Evolutionary conservation across 2,329 filamentous ascomycete genomes (phyloP).

Genomic region (Periconia sp.): DNA sequence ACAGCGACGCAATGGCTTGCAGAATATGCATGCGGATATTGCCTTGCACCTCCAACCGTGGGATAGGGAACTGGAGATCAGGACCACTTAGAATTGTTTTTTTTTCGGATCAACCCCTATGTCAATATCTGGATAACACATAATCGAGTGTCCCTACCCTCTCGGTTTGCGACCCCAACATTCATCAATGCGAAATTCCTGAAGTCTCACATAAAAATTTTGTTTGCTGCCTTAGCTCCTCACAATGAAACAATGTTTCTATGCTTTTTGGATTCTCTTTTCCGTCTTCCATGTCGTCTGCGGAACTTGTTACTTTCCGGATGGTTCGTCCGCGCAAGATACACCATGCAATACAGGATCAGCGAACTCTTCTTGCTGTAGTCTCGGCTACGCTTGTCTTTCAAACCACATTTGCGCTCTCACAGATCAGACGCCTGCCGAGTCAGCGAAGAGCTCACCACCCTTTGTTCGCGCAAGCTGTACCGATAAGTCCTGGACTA

Average conservation of each 20-base stretch:
- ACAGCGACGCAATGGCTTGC: too few relatives aligned
- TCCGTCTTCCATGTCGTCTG: background rate
- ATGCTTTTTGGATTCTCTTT: background rate
- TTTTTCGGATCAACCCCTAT: too few relatives aligned
- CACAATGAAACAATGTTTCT: background rate
- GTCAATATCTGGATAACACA: too few relatives aligned
- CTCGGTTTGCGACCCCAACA: too few relatives aligned
- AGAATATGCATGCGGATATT: too few relatives aligned
- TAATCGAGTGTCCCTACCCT: too few relatives aligned
- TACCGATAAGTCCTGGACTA: constrained; percentile 37
- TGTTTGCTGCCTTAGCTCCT: background rate
- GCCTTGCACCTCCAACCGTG: too few relatives aligned
- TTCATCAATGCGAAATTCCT: too few relatives aligned
- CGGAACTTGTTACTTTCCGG: background rate
- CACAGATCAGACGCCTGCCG: constrained; percentile 16
- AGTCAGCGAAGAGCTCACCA: constrained; percentile 7
- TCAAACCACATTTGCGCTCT: constrained; percentile 38
- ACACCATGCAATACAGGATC: background rate
- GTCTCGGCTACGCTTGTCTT: constrained; percentile 42
- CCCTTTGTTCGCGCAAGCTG: constrained; percentile 38
- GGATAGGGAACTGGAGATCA: too few relatives aligned
- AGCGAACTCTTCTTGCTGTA: constrained; percentile 37
- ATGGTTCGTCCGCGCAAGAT: background rate
- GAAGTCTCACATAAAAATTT: background rate
- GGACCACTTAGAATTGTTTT: too few relatives aligned